Percentiles rank a stretch among this genome's conserved stretches.
Evolutionary conservation across 352 stramenopile species (phyloP).

Genomic region (Globisporangium okanoganense): DNA sequence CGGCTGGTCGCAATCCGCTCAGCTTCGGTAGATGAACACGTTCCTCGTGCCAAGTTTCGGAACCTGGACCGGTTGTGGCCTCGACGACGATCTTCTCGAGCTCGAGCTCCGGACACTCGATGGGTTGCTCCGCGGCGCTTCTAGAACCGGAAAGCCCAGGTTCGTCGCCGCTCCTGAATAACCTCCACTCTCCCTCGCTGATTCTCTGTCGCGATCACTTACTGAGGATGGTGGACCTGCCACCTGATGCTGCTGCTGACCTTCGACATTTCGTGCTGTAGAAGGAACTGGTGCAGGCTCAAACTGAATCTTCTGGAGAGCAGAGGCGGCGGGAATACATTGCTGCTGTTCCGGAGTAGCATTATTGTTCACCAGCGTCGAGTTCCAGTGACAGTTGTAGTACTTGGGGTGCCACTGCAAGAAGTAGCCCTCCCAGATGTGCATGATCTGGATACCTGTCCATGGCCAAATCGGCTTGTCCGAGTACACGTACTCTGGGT

Average conservation of each 20-base stretch:
- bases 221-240: not conserved
- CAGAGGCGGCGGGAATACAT: not conserved
- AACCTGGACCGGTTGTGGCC: constrained; percentile 4
- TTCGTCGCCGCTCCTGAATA: not conserved
- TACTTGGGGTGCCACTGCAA: constrained; percentile 86
- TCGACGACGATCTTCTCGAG: constrained; percentile 1
- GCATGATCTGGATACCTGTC: constrained; percentile 76
- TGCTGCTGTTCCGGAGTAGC: constrained; percentile 9
- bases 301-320: constrained; percentile 12
- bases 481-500: constrained; percentile 40
- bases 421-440: constrained; percentile 80
- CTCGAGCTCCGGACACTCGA: constrained; percentile 13
- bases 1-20: not conserved
- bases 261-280: not conserved
- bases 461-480: constrained; percentile 75
- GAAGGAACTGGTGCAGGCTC: not conserved
- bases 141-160: not conserved
- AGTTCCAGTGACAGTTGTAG: constrained; percentile 71
- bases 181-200: not conserved
- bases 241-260: not conserved
- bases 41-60: constrained; percentile 19
- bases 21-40: constrained; percentile 21
- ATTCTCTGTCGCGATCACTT: constrained; percentile 7
- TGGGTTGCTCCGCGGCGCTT: constrained; percentile 8
- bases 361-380: constrained; percentile 34